These are phyloP conservation scores for Flaveria ramosissima DNA, from an alignment of 129 eudicot species.

Conservation along the genomic window DNA sequence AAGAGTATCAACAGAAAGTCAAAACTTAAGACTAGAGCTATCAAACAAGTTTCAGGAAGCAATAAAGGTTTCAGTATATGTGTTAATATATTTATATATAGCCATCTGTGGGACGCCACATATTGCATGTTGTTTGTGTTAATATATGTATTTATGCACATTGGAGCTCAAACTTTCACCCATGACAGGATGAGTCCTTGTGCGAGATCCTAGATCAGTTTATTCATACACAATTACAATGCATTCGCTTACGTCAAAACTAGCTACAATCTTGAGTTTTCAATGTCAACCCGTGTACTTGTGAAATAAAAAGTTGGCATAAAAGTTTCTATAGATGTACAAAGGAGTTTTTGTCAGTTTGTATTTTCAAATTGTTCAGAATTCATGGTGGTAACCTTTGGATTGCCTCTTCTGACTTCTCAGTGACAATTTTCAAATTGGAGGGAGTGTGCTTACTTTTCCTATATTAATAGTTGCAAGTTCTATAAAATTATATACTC, in stretches of 20 bases:
- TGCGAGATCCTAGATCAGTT: no score
- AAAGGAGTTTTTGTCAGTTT: not conserved
- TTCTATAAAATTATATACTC: no score
- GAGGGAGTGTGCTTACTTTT: no score
- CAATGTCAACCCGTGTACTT: not conserved
- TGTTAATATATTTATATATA: constrained; percentile 1
- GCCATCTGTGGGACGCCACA: not conserved
- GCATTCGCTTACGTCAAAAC: not conserved
- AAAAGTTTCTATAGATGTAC: not conserved
- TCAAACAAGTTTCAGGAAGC: constrained; percentile 93
- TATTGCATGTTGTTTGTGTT: constrained; percentile 13
- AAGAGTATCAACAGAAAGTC: constrained; percentile 85
- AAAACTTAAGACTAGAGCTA: constrained; percentile 79
- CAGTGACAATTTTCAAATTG: no score
- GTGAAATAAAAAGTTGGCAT: not conserved
- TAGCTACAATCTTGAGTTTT: not conserved
- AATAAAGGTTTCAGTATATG: constrained; percentile 57
- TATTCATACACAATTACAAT: no score
- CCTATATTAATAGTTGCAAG: no score
- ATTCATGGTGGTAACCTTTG: no score
- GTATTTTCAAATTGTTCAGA: no score
- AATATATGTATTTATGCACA: no score
- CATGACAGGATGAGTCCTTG: no score
- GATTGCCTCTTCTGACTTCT: no score
- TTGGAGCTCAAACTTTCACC: no score